Conservation (phyloP, 192 early-diverging fungal species). For the Bifiguratus adelaidae region DNA sequence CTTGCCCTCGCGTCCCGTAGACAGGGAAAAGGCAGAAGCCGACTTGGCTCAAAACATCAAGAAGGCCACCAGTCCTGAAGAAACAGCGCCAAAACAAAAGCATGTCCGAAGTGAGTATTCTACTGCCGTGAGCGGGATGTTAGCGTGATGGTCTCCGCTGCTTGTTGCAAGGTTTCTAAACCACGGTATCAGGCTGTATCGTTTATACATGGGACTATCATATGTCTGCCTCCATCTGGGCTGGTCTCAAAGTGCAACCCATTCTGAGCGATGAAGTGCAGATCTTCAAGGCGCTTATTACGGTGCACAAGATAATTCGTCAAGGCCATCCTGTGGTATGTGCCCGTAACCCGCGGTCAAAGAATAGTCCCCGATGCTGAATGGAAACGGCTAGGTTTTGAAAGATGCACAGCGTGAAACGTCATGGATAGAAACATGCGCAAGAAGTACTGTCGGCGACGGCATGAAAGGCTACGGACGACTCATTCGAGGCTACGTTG, state of each 20-base stretch:
- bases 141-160: not conserved
- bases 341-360: not conserved
- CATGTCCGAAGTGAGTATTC: conserved; percentile 67
- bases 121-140: not conserved
- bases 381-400: conserved; percentile 46
- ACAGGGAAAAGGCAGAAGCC: conserved; percentile 69
- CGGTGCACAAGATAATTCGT: conserved; percentile 91
- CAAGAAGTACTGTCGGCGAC: conserved; percentile 35
- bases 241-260: conserved; percentile 77
- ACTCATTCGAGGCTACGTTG: conserved; percentile 84
- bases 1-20: conserved; percentile 44
- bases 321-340: conserved; percentile 77
- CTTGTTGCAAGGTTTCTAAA: not conserved
- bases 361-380: not conserved
- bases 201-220: conserved; percentile 94
- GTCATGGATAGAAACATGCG: conserved; percentile 73
- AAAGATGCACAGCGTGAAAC: conserved; percentile 75
- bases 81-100: conserved; percentile 95
- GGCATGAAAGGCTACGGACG: conserved; percentile 55
- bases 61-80: conserved; percentile 83
- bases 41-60: conserved; percentile 81
- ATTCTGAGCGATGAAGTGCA: conserved; percentile 89
- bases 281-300: conserved; percentile 91
- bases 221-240: conserved; percentile 77
- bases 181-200: conserved; percentile 48